Evolutionary conservation across 345 rosid genomes (phyloP).

Genomic region (Xanthoceras sorbifolium): DNA sequence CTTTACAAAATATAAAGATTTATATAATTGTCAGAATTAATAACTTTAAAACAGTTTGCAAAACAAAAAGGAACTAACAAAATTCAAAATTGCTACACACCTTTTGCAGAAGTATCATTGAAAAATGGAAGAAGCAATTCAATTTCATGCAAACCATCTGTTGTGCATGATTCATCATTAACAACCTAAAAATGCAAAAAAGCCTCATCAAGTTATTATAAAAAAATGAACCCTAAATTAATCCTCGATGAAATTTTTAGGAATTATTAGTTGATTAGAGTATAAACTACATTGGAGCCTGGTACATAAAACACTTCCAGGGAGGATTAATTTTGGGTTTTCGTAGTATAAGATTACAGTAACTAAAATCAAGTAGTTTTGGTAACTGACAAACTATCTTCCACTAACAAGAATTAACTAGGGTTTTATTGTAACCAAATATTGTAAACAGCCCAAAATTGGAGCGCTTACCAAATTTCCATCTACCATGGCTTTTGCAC

Average conservation of each 20-base stretch:
- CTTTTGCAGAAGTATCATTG: slow-evolving; percentile 56
- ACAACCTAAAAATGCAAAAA: slow-evolving; percentile 47
- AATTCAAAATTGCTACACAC: slow-evolving; percentile 37
- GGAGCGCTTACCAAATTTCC: slow-evolving; percentile 68
- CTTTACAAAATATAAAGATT: slow-evolving; percentile 43
- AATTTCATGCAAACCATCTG: slow-evolving; percentile 68
- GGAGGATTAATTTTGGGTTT: background rate
- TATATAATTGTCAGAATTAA: slow-evolving; percentile 28
- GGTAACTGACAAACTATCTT: background rate
- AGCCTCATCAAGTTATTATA: slow-evolving; percentile 7
- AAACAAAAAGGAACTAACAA: slow-evolving; percentile 14
- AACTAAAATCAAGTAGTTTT: background rate
- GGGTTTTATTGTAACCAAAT: background rate
- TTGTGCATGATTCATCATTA: slow-evolving; percentile 51
- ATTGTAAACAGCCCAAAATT: background rate
- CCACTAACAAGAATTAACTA: background rate
- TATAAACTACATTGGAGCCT: background rate
- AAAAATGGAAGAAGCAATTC: slow-evolving; percentile 75
- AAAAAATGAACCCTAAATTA: background rate
- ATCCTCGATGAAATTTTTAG: background rate
- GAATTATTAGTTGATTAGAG: background rate
- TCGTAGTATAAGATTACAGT: background rate
- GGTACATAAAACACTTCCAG: background rate
- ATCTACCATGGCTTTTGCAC: slow-evolving; percentile 76
- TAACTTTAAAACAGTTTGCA: background rate